Percentiles rank a stretch among this genome's conserved stretches.
Evolutionary conservation across 129 eudicot species (phyloP).

Genomic region (Dittrichia graveolens): DNA sequence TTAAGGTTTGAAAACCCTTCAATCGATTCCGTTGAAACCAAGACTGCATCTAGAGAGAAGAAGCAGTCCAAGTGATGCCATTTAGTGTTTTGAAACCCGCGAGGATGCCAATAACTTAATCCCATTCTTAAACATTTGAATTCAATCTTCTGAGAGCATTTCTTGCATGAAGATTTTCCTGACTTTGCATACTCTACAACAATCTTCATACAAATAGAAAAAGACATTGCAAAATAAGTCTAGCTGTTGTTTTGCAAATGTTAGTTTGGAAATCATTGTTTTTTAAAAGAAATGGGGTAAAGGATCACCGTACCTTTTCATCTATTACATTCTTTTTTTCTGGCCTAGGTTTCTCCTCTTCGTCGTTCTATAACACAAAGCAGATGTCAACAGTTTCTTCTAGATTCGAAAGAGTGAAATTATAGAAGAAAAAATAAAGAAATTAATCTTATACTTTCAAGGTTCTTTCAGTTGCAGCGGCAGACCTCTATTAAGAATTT

Average conservation of each 20-base stretch:
- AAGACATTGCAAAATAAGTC: constrained; percentile 31
- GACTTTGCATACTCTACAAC: constrained; percentile 93
- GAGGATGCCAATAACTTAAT: constrained; percentile 50
- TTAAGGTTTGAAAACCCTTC: constrained; percentile 67
- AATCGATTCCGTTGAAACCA: constrained; percentile 48
- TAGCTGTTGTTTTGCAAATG: constrained; percentile 4
- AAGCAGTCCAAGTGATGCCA: constrained; percentile 83
- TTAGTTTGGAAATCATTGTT: neutral
- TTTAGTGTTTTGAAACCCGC: constrained; percentile 74
- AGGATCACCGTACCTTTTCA: constrained; percentile 28
- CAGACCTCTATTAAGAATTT: neutral
- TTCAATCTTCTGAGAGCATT: constrained; percentile 54
- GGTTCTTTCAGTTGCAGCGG: neutral
- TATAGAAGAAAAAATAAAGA: neutral
- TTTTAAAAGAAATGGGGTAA: neutral
- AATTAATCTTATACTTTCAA: neutral
- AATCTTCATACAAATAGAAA: constrained; percentile 36
- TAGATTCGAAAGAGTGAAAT: constrained; percentile 6
- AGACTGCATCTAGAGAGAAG: constrained; percentile 42
- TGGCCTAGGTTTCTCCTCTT: constrained; percentile 25
- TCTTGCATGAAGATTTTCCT: constrained; percentile 78
- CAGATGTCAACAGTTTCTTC: constrained; percentile 19
- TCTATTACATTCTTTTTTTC: constrained; percentile 32
- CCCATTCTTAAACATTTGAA: constrained; percentile 62
- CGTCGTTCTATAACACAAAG: constrained; percentile 31